phyloP scores from a whole-genome alignment of 2,329 filamentous ascomycete species.

The Calonectria pteridis region DNA sequence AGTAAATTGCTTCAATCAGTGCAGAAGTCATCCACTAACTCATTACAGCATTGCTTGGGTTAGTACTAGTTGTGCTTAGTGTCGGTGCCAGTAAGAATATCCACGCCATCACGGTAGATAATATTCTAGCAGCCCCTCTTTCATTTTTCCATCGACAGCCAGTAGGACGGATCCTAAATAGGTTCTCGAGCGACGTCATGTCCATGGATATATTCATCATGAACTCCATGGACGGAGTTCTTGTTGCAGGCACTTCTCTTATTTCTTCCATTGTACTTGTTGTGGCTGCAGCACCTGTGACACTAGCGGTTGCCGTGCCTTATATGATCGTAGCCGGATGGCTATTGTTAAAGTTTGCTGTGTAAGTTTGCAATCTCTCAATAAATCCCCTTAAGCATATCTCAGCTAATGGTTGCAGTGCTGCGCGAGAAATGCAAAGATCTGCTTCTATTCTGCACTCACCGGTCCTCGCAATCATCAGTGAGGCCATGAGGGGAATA shows the following conservation, averaged over 20 bases:
- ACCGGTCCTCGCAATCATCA: not conserved
- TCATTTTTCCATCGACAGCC: not conserved
- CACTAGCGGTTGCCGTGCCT: not conserved
- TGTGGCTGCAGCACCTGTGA: not conserved
- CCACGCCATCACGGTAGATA: not conserved
- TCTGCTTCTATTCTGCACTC: not conserved
- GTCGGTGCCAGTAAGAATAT: not conserved
- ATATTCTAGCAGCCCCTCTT: not conserved
- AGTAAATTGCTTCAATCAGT: not conserved
- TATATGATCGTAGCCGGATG: not conserved
- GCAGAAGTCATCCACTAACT: not conserved
- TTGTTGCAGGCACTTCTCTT: not conserved
- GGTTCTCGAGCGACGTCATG: not conserved
- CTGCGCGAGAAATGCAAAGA: not conserved
- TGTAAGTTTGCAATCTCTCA: not conserved
- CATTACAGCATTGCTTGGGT: not conserved
- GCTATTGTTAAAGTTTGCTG: not conserved
- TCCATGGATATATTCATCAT: constrained; percentile 1
- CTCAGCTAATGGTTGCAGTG: not conserved
- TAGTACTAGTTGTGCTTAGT: not conserved
- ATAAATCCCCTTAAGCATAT: not conserved
- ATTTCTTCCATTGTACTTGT: not conserved
- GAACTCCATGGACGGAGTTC: constrained; percentile 1
- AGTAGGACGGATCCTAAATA: not conserved
- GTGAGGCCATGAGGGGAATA: not conserved